Conservation (phyloP, 768 basidiomycete species). For the Trametes gibbosa region DNA sequence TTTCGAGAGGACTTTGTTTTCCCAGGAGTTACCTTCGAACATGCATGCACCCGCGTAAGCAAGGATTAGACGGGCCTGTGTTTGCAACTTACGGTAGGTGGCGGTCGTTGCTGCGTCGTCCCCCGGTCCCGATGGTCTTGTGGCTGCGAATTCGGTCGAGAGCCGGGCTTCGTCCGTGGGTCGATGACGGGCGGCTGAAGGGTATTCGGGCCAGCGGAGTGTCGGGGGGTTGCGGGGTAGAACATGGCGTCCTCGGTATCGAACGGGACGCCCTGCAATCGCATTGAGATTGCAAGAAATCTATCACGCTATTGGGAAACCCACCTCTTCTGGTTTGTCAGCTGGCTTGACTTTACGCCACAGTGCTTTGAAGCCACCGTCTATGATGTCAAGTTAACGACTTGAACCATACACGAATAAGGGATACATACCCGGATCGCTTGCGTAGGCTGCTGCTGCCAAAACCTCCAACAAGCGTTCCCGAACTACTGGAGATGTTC, state of each 20-base stretch:
- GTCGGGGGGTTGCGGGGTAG: slow-evolving; percentile 51
- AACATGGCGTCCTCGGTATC: slow-evolving; percentile 80
- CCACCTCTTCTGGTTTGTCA: slow-evolving; percentile 78
- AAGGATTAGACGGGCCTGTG: not conserved
- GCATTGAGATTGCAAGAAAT: not conserved
- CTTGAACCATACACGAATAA: too few relatives aligned
- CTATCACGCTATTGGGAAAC: slow-evolving; percentile 16
- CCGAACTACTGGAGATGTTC: slow-evolving; percentile 75
- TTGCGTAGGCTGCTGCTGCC: slow-evolving; percentile 76
- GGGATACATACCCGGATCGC: slow-evolving; percentile 33
- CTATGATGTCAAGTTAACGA: not conserved
- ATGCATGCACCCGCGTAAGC: too few relatives aligned
- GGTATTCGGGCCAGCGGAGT: slow-evolving; percentile 12
- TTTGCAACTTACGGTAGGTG: slow-evolving; percentile 4
- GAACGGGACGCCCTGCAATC: slow-evolving; percentile 66
- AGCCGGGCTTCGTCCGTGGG: not conserved
- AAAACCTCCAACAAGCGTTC: slow-evolving; percentile 81
- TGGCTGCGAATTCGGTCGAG: not conserved
- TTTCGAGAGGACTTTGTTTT: slow-evolving; percentile 31
- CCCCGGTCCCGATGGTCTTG: not conserved
- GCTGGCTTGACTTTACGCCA: slow-evolving; percentile 80
- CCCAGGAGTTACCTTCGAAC: slow-evolving; percentile 4
- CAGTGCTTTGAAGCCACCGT: slow-evolving; percentile 61
- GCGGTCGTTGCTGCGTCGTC: slow-evolving; percentile 11
- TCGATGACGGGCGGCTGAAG: slow-evolving; percentile 8